Base-by-base conservation (phyloP, 192 early-diverging fungal genomes). In the Podila verticillata region DNA sequence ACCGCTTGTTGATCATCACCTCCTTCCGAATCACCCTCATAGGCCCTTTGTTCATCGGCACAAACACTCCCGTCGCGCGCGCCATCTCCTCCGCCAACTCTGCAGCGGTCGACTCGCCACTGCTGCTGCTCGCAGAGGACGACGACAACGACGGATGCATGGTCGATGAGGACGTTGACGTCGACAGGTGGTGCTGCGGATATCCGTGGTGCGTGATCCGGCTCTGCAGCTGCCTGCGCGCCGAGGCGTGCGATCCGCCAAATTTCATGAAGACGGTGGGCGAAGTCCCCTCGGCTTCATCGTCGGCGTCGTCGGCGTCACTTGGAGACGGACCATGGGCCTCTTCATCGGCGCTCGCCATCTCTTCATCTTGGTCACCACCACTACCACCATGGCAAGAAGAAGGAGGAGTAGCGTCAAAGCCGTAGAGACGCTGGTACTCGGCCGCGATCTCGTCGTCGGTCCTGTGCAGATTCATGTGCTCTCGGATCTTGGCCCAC, bases 401-500 rank as follows among this genome's bases (percentile, higher is more conserved):
- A 3, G 24, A n/a, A 47, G n/a, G n/a, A n/a, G n/a, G 19, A 31
- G 29, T 47, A 0, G 36, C 48, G 1, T 67, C 61, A 26, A 56
- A 67, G 7, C 63, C 66, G 51, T 70, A 75, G 3, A 75, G 74
- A 20, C 39, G 63, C 47, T 39, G 63, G 47, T 75, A 75, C 60
- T 75, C 74, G 22, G 54, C 13, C 31, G 68, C 74, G 30, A 75
- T 75, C 57, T 75, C 74, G 26, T 61, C 12, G 30, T 75, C 74
- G 5, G 74, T 69, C 34, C 74, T 51, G 32, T 75, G 74, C 7
- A 75, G 74, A 24, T 65, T 70, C 74, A 70, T 69, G 62, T 70
- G 68, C 13, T 64, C 67, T 28, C 74, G 74, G 58, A 75, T 75
- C 26, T 75, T 75, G 61, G 74, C 64, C 74, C 74, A 75, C 17